Evolutionary conservation across 2,329 filamentous ascomycete genomes (phyloP).

Genomic region (Ceratocystis cubensis): DNA sequence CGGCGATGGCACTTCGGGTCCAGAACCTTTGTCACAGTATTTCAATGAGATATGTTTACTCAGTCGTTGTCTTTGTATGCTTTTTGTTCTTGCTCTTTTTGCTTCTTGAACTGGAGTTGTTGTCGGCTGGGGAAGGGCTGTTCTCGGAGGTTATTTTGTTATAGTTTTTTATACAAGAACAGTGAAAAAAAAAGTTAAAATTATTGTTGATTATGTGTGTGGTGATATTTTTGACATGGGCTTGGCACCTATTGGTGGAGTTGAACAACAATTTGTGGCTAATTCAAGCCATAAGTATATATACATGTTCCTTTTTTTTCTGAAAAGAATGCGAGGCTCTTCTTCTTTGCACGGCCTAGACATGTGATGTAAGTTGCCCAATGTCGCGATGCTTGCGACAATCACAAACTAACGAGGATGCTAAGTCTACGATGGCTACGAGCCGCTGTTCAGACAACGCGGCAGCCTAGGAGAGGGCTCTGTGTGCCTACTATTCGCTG

Average conservation of each 20-base stretch:
- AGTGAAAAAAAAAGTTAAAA: neutral
- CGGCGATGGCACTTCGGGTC: neutral
- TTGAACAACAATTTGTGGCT: neutral
- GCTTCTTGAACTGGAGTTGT: slow-evolving; percentile 3
- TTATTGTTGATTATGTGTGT: neutral
- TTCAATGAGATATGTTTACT: slow-evolving; percentile 1
- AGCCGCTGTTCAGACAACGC: neutral
- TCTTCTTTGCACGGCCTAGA: neutral
- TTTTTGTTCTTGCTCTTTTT: neutral
- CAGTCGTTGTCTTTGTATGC: neutral
- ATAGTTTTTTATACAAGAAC: slow-evolving; percentile 6
- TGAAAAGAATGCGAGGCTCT: neutral
- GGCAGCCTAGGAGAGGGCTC: neutral
- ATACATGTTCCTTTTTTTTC: neutral
- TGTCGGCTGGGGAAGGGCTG: neutral
- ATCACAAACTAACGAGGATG: neutral
- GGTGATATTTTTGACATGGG: neutral
- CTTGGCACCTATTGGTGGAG: neutral
- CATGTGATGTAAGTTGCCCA: neutral
- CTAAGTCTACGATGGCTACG: neutral
- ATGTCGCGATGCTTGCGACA: neutral
- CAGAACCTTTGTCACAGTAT: neutral
- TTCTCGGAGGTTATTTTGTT: neutral
- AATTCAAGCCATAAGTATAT: slow-evolving; percentile 14
- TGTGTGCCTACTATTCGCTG: neutral